Percentiles rank a stretch among this genome's conserved stretches.
phyloP scores from a whole-genome alignment of 1,284 basidiomycete species.

The Puccinia triticina region DNA sequence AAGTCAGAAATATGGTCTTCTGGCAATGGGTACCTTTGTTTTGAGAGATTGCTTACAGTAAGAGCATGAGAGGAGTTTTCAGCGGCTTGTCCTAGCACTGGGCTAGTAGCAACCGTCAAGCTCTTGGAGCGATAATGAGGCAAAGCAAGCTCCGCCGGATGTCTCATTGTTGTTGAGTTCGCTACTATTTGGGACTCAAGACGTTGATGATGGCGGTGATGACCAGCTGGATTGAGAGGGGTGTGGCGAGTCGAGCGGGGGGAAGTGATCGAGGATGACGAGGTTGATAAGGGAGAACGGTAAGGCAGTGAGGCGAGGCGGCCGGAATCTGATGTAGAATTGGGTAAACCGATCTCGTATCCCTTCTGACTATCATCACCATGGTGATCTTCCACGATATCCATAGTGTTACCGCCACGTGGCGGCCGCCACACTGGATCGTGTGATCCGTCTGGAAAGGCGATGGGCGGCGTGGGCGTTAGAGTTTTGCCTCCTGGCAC shows the following conservation, averaged over 20 bases:
- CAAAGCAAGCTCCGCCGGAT: not conserved
- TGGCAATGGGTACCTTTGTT: not conserved
- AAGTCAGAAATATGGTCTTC: not conserved
- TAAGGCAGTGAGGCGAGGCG: slow-evolving; percentile 1
- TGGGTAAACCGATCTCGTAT: not conserved
- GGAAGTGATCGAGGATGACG: slow-evolving; percentile 13
- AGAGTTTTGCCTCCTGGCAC: not conserved
- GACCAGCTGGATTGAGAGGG: not conserved
- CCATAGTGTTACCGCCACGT: not conserved
- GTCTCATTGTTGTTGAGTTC: not conserved
- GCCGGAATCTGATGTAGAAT: not conserved
- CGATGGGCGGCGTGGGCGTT: slow-evolving; percentile 14
- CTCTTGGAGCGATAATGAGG: slow-evolving; percentile 17
- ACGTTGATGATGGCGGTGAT: not conserved
- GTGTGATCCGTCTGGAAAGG: slow-evolving; percentile 5
- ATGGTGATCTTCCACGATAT: not conserved
- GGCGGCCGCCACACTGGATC: not conserved
- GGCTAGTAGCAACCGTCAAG: not conserved
- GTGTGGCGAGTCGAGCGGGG: not conserved
- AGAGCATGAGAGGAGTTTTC: not conserved
- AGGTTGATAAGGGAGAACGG: not conserved
- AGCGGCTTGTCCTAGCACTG: not conserved
- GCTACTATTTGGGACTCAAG: not conserved
- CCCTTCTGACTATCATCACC: not conserved
- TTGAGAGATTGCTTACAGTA: not conserved